Percentiles rank a stretch among this genome's conserved stretches.
Conservation (phyloP, 1,284 basidiomycete species). For the Rhodotorula glutinis region DNA sequence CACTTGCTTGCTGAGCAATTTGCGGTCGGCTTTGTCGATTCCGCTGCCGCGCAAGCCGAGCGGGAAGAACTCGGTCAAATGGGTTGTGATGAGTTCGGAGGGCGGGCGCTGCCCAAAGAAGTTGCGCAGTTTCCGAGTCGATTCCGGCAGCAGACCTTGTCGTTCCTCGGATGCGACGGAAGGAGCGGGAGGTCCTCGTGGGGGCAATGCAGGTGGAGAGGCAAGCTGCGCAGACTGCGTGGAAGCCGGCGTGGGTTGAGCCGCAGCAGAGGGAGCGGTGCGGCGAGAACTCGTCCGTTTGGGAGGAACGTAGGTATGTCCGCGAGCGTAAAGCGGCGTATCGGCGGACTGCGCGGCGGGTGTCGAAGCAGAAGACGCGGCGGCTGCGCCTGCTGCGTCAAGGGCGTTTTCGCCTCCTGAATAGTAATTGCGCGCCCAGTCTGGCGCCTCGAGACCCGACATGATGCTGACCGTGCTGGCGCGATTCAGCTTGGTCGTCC, state of each 20-base stretch:
- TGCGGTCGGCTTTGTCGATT: slow-evolving; percentile 62
- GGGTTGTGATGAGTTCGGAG: slow-evolving; percentile 93
- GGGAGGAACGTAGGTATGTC: slow-evolving; percentile 11
- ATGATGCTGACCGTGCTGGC: slow-evolving; percentile 92
- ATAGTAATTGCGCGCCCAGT: slow-evolving; percentile 34
- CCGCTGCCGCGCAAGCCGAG: slow-evolving; percentile 53
- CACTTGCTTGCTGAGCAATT: slow-evolving; percentile 67
- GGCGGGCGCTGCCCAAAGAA: slow-evolving; percentile 98
- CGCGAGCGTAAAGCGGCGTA: not conserved
- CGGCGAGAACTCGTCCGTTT: slow-evolving; percentile 25
- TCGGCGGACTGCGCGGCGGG: not conserved
- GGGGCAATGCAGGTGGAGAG: not conserved
- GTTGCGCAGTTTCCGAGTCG: slow-evolving; percentile 66
- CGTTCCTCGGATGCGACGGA: not conserved
- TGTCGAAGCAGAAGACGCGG: not conserved
- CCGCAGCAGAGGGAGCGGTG: not conserved
- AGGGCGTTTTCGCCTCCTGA: slow-evolving; percentile 12
- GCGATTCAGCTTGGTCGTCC: slow-evolving; percentile 71
- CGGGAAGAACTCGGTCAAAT: slow-evolving; percentile 94
- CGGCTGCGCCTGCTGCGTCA: not conserved
- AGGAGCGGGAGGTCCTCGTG: not conserved
- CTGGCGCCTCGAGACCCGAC: slow-evolving; percentile 69
- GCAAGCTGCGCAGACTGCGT: not conserved
- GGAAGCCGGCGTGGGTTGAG: slow-evolving; percentile 6
- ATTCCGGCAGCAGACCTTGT: slow-evolving; percentile 5